These are phyloP conservation scores for Cordyceps fumosorosea DNA, from an alignment of 2,329 filamentous ascomycete species.

Conservation along the genomic window DNA sequence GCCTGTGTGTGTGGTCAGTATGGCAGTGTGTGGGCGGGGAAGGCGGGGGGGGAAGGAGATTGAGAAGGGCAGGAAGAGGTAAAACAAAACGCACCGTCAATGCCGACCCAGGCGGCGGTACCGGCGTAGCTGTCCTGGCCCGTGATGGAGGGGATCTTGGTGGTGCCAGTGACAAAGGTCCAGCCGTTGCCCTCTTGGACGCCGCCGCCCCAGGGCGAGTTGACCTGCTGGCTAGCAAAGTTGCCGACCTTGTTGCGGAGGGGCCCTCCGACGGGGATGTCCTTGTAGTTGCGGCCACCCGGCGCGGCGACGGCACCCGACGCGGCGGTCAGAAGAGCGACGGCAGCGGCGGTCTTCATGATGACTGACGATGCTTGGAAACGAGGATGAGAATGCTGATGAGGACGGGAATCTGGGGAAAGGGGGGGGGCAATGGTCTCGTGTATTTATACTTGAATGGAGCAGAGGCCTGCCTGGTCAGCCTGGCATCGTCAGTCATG, in stretches of 20 bases:
- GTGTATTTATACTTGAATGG: not conserved
- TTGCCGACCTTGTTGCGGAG: not conserved
- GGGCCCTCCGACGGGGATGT: not conserved
- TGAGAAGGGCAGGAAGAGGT: not conserved
- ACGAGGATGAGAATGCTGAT: not conserved
- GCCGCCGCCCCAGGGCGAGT: slow-evolving; percentile 2
- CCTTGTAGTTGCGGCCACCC: not conserved
- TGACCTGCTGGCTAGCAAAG: not conserved
- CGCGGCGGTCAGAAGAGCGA: not conserved
- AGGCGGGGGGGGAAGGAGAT: not conserved
- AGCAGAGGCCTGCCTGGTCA: not conserved
- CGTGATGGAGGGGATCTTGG: slow-evolving; percentile 3
- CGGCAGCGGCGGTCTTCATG: slow-evolving; percentile 1
- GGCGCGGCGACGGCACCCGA: not conserved
- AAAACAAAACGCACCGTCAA: slow-evolving; percentile 26
- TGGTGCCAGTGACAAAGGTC: slow-evolving; percentile 4
- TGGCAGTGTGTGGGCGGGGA: too few species aligned
- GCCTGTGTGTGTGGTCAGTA: not conserved
- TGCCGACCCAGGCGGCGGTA: slow-evolving; percentile 35
- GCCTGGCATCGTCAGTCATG: not conserved
- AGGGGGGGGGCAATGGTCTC: not conserved
- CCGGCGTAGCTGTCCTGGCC: slow-evolving; percentile 2
- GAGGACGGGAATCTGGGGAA: not conserved
- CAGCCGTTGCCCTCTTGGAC: slow-evolving; percentile 4
- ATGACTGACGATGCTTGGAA: not conserved